A percentile compares a stretch with the other conserved stretches of the same genome.
These are phyloP conservation scores for Petasospora fabianii DNA, from an alignment of 1,139 yeast genomes.

Conservation along the genomic window DNA sequence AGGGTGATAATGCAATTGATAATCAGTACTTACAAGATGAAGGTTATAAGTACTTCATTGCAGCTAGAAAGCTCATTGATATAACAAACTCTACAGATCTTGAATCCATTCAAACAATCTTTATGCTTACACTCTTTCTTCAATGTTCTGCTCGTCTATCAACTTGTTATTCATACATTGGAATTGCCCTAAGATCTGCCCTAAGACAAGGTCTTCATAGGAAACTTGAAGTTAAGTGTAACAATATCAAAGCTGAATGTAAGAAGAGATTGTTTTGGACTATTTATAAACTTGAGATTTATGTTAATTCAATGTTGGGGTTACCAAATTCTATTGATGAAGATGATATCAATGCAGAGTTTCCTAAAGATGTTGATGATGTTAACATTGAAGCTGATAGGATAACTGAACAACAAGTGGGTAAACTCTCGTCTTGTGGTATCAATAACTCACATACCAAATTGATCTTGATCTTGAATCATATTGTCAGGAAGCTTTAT, in stretches of 20 bases:
- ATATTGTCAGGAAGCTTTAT: constrained; percentile 48
- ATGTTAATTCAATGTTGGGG: constrained; percentile 82
- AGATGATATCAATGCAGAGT: constrained; percentile 80
- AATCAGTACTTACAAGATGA: constrained; percentile 59
- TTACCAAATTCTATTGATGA: constrained; percentile 58
- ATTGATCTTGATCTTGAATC: constrained; percentile 54
- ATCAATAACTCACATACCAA: constrained; percentile 81
- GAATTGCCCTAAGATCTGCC: constrained; percentile 81
- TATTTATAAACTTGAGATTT: constrained; percentile 83
- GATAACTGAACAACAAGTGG: constrained; percentile 30
- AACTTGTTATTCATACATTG: constrained; percentile 86
- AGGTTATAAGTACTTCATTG: constrained; percentile 79
- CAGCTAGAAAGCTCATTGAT: constrained; percentile 75
- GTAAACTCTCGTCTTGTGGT: constrained; percentile 60
- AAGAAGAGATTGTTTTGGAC: constrained; percentile 85
- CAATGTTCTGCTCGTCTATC: constrained; percentile 87
- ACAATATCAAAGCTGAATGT: constrained; percentile 75
- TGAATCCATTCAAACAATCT: constrained; percentile 70
- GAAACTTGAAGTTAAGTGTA: constrained; percentile 36
- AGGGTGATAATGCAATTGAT: constrained; percentile 40
- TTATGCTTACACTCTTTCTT: constrained; percentile 64
- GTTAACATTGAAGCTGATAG: constrained; percentile 63
- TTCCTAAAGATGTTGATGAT: constrained; percentile 79
- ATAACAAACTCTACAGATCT: constrained; percentile 58
- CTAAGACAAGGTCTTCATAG: constrained; percentile 79